Percentiles rank a stretch among this genome's conserved stretches.
Conservation (phyloP, 129 eudicot species). For the Gnaphalium uliginosum region DNA sequence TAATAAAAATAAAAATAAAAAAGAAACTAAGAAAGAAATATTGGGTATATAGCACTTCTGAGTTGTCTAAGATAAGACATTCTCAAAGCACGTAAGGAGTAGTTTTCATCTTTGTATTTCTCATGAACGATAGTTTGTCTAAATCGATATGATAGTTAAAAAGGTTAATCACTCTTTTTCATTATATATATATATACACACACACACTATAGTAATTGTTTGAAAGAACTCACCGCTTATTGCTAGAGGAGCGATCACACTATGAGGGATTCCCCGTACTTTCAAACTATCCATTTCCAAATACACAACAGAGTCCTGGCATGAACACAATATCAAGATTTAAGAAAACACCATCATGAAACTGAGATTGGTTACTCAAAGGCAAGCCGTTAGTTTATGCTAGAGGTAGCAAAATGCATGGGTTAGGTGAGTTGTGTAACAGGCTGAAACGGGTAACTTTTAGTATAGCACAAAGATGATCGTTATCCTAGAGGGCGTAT, state of each 20-base stretch:
- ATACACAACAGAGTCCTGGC: conserved; percentile 58
- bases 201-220: neutral
- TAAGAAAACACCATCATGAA: neutral
- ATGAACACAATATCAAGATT: conserved; percentile 26
- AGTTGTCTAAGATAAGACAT: neutral
- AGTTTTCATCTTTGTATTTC: neutral
- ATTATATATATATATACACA: neutral
- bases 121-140: neutral
- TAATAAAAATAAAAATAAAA: neutral
- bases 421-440: neutral
- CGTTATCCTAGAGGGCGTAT: too few relatives aligned
- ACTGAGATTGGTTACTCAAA: neutral
- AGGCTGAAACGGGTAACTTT: neutral
- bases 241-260: conserved; percentile 75
- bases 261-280: conserved; percentile 77
- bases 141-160: neutral
- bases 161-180: neutral
- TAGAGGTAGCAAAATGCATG: neutral
- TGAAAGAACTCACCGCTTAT: conserved; percentile 75
- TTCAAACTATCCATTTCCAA: conserved; percentile 73
- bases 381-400: neutral
- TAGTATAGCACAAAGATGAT: too few relatives aligned
- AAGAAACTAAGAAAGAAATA: neutral
- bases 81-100: neutral
- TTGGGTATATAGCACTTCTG: neutral